Base-by-base conservation (phyloP, 495 filamentous ascomycete genomes). In the Xylaria sp. region DNA sequence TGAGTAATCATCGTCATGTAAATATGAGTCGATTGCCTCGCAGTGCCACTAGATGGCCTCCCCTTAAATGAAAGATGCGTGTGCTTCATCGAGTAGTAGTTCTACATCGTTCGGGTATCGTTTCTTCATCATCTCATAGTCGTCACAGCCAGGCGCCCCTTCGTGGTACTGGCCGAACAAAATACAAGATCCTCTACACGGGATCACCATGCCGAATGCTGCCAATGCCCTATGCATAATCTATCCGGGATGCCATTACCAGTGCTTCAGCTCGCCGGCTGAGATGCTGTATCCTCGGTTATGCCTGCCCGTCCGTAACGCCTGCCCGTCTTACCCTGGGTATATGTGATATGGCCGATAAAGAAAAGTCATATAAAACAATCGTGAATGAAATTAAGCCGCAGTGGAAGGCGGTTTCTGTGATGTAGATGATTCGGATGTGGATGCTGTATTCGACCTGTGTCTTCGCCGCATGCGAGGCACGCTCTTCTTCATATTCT, bases 401-500 rank as follows among this genome's bases (percentile, higher is more conserved):
- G 43, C 29, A 31, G 43, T 64, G 43, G 73, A 71, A 33, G 68
- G 53, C 55, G 71, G 67, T 59, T 76, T 59, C 55, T 75, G 76
- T 17, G 75, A 71, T 9, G 70, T 61, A 14, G 78, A 73, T 17
- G 75, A 69, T 26, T 63, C 59, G 4, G 75, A 37, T 3, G 75
- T 66, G n/a, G 75, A 65, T 44, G 74, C 61, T 33, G 64, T 43
- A 29, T 69, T 67, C 26, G 64, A 31, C 66, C 74, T 80, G 24
- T 74, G 74, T 61, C 82, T 79, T 70, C 75, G 80, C 2, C 83
- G 79, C 83, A 85, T 84, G 50, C 82, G 76, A 37, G 82, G 82
- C 46, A 77, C 74, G 52, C 70, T 83, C 72, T 75, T 79, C 52
- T 80, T 81, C 72, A 84, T 79, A 41, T 83, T 83, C 46, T 77